phyloP scores from a whole-genome alignment of 2,329 filamentous ascomycete species.

The Orbilia oligospora region DNA sequence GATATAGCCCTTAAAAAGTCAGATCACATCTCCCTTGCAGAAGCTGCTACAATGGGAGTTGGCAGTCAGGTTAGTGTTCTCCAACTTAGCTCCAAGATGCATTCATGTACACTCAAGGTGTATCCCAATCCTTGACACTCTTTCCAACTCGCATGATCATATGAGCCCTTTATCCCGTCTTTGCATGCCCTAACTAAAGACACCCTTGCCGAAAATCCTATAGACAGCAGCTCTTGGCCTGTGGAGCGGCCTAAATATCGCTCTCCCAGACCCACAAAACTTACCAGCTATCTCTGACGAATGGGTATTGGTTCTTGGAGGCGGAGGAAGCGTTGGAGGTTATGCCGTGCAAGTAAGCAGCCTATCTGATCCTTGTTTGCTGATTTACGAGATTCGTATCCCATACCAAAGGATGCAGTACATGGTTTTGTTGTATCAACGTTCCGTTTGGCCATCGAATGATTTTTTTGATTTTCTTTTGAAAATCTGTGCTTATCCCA shows the following conservation, averaged over 20 bases:
- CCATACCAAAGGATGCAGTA: background rate
- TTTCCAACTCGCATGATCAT: constrained; percentile 28
- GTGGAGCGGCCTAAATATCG: constrained; percentile 47
- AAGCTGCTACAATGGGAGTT: constrained; percentile 41
- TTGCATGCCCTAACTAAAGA: constrained; percentile 37
- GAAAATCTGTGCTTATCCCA: too few species aligned
- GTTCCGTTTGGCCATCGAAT: too few species aligned
- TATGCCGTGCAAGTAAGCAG: constrained; percentile 52
- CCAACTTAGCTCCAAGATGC: constrained; percentile 16
- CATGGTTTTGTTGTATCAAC: too few species aligned
- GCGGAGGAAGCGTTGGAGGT: constrained; percentile 54
- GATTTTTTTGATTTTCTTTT: too few species aligned
- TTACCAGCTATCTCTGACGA: constrained; percentile 52
- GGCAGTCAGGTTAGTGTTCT: constrained; percentile 38
- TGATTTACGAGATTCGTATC: background rate
- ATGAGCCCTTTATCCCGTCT: constrained; percentile 35
- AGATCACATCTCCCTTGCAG: constrained; percentile 40
- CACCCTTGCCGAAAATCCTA: background rate
- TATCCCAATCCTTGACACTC: background rate
- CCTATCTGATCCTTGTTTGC: background rate
- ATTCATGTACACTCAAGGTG: background rate
- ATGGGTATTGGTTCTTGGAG: constrained; percentile 53
- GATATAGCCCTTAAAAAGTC: constrained; percentile 37
- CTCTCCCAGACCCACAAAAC: constrained; percentile 47
- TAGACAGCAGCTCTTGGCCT: constrained; percentile 55